Base-by-base conservation (phyloP, 345 rosid genomes). In the Salix udensis region DNA sequence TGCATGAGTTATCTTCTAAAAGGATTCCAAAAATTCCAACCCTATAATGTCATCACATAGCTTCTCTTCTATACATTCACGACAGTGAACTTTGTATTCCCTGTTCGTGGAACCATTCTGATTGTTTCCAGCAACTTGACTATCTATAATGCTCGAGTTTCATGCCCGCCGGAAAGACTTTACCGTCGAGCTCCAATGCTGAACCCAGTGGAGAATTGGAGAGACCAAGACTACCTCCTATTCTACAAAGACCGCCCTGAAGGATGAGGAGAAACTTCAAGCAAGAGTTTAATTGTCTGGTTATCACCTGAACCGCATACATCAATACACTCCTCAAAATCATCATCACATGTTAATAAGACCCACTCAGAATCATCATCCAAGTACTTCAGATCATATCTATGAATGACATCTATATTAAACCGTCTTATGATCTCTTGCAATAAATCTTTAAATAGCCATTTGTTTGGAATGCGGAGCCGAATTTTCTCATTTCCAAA, bases 331-430 rank as follows among this genome's bases (percentile, higher is more conserved):
- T 95, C 98, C 76, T 88, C 90, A 77, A 91, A 85, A 83, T 95
- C 98, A 4, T 90, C 98, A 82, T 93, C 97, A 65, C 98, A 93
- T 2, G 97, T 91, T 76, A 91, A 80, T 66, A 95, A 78, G 34
- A 95, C 92, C 98, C 98, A 95, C 73, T 95, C 98, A n/a, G 75
- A 79, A 72, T 95, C 98, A 80, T 95, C 98, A 26, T 95, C 98
- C 80, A 95, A 83, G 91, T 95, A 95, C 88, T 88, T 95, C 58
- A 95, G 84, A 80, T 91, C 90, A 79, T 78, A 89, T 79, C 81
- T 81, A 66, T 81, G 80, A n/a, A 86, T 77, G 75, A 86, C 90
- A 13, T 87, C 93, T 77, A 89, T 83, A 61, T 66, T 88, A 76
- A 93, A 95, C 21, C 98, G 89, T 80, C 85, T 88, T 0, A 83